A percentile compares a stretch with the other conserved stretches of the same genome.
These are phyloP conservation scores for Penicillium sumatraense DNA, from an alignment of 2,329 filamentous ascomycete species.

Conservation along the genomic window DNA sequence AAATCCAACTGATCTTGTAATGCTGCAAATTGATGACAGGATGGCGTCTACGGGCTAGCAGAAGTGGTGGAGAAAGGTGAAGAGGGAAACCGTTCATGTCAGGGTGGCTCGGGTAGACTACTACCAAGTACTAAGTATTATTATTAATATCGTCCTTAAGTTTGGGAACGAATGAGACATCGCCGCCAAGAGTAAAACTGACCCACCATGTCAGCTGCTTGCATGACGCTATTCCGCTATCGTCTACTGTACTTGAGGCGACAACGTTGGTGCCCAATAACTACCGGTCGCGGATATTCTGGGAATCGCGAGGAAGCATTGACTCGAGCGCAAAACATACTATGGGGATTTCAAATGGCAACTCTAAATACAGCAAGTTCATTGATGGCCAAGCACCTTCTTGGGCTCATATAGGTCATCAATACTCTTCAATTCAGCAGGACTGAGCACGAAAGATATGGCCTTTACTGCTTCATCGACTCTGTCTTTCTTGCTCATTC, in stretches of 20 bases:
- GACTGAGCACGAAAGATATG: conserved; percentile 62
- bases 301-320: too few species aligned
- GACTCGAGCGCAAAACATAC: neutral
- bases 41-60: neutral
- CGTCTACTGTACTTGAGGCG: neutral
- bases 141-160: neutral
- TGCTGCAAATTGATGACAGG: conserved; percentile 2
- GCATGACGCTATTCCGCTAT: neutral
- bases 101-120: neutral
- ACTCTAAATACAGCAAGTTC: neutral
- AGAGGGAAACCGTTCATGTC: neutral
- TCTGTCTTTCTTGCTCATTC: conserved; percentile 56
- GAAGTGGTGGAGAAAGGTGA: neutral
- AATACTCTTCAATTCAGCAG: conserved; percentile 63
- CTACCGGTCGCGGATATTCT: too few species aligned
- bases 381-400: conserved; percentile 21
- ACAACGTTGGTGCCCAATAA: neutral
- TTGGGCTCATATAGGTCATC: conserved; percentile 31
- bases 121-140: too few species aligned
- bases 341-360: neutral
- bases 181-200: neutral
- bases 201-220: neutral
- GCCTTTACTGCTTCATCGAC: conserved; percentile 60
- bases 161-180: neutral
- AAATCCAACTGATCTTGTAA: neutral